A percentile compares a stretch with the other conserved stretches of the same genome.
Evolutionary conservation across 2,329 filamentous ascomycete genomes (phyloP).

Genomic region (Pseudogymnoascus sp.): DNA sequence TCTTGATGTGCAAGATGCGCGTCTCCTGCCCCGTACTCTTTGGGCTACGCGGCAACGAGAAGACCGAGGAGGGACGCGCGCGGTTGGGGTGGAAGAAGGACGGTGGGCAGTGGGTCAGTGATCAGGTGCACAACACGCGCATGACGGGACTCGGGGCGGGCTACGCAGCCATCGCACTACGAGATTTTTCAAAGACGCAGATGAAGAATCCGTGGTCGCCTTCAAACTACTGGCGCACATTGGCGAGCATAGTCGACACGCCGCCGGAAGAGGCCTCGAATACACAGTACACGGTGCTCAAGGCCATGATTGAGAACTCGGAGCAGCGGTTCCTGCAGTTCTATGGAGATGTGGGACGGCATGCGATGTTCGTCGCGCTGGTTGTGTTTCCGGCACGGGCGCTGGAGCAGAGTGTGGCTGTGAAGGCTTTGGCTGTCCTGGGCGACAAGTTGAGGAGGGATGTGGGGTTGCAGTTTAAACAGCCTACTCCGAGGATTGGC

Average conservation of each 20-base stretch:
- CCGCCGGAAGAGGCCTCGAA: constrained; percentile 58
- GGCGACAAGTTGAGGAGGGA: constrained; percentile 44
- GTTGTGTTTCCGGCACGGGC: constrained; percentile 61
- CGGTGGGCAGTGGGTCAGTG: constrained; percentile 50
- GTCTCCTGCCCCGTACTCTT: constrained; percentile 77
- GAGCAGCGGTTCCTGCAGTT: constrained; percentile 69
- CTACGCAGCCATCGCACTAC: constrained; percentile 72
- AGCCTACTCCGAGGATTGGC: background rate
- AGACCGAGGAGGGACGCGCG: constrained; percentile 55
- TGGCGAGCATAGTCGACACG: constrained; percentile 70
- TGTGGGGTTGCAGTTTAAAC: constrained; percentile 34
- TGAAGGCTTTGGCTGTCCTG: constrained; percentile 43
- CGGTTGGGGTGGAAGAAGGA: constrained; percentile 65
- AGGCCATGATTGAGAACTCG: constrained; percentile 63
- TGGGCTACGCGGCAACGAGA: constrained; percentile 69
- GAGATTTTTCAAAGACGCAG: constrained; percentile 66
- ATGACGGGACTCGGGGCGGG: constrained; percentile 80
- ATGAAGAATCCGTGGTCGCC: constrained; percentile 68
- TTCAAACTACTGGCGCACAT: constrained; percentile 70
- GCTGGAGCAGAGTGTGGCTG: constrained; percentile 37
- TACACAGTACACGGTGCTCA: constrained; percentile 63
- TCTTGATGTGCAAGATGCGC: constrained; percentile 80
- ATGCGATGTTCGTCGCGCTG: constrained; percentile 59
- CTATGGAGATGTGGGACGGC: constrained; percentile 70
- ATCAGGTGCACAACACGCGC: constrained; percentile 68